Evolutionary conservation across 23 red algal species (phyloP).

Genomic region (Gracilaria caudata): DNA sequence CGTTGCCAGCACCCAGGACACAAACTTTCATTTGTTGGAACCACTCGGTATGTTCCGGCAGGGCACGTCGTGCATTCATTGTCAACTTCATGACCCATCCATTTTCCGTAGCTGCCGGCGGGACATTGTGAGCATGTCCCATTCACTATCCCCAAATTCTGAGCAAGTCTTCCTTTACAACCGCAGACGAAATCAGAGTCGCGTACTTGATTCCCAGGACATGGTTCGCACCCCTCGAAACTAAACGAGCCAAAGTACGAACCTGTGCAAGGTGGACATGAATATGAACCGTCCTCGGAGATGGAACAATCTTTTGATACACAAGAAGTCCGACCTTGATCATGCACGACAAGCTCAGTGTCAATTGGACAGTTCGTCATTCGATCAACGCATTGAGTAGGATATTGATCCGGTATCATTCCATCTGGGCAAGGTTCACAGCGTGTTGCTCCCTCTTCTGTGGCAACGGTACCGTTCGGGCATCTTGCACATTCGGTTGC

Average conservation of each 20-base stretch:
- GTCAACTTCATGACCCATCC: neutral
- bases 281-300: neutral
- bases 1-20: neutral
- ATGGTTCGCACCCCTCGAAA: neutral
- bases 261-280: neutral
- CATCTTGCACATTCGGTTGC: neutral
- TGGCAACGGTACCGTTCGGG: neutral
- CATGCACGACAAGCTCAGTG: neutral
- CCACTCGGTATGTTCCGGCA: constrained; percentile 12
- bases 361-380: neutral
- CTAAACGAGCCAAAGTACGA: too few species aligned
- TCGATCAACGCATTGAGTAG: neutral
- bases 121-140: constrained; percentile 21
- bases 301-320: neutral
- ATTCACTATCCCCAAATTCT: constrained; percentile 9
- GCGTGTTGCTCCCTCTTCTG: neutral
- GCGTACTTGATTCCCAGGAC: neutral
- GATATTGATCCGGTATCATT: neutral
- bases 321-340: neutral
- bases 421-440: neutral
- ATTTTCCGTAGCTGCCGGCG: constrained; percentile 6
- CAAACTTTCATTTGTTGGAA: neutral
- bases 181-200: neutral
- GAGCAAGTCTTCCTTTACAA: neutral
- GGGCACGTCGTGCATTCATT: neutral